Percentiles rank a stretch among this genome's conserved stretches.
Evolutionary conservation across 768 basidiomycete species (phyloP).

Genomic region (Lyophyllum shimeji): DNA sequence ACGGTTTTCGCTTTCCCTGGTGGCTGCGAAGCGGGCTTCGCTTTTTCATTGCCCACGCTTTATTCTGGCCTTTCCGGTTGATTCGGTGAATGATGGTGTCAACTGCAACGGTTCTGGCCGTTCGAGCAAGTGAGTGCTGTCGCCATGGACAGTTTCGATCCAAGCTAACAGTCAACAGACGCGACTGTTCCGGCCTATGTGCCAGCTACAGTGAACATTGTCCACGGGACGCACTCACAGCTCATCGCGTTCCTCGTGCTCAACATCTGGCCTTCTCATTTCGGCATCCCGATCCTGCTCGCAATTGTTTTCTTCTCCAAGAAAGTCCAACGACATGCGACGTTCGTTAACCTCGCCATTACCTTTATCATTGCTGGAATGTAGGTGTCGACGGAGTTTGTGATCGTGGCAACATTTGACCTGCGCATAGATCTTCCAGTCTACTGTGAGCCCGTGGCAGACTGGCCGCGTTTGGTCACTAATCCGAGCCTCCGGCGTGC

Average conservation of each 20-base stretch:
- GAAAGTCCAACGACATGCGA: slow-evolving; percentile 42
- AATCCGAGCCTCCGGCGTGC: neutral
- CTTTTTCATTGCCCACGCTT: neutral
- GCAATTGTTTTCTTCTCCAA: slow-evolving; percentile 39
- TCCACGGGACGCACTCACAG: slow-evolving; percentile 40
- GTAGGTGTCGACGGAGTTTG: slow-evolving; percentile 24
- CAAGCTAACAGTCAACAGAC: neutral
- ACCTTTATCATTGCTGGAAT: slow-evolving; percentile 47
- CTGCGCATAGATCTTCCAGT: slow-evolving; percentile 33
- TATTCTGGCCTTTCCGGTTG: neutral
- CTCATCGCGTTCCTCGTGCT: slow-evolving; percentile 42
- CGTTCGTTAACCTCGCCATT: slow-evolving; percentile 45
- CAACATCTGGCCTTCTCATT: slow-evolving; percentile 50
- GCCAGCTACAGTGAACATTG: slow-evolving; percentile 32
- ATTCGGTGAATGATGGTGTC: slow-evolving; percentile 4
- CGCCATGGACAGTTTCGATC: neutral
- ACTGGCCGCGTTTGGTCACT: neutral
- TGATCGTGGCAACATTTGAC: neutral
- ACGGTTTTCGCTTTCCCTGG: slow-evolving; percentile 7
- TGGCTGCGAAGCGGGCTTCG: slow-evolving; percentile 19
- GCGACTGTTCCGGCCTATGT: neutral
- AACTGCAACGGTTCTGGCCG: neutral
- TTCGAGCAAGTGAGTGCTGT: neutral
- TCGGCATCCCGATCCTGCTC: slow-evolving; percentile 46
- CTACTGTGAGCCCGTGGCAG: slow-evolving; percentile 30